phyloP scores from a whole-genome alignment of 306 rosid species.

The Psophocarpus tetragonolobus region DNA sequence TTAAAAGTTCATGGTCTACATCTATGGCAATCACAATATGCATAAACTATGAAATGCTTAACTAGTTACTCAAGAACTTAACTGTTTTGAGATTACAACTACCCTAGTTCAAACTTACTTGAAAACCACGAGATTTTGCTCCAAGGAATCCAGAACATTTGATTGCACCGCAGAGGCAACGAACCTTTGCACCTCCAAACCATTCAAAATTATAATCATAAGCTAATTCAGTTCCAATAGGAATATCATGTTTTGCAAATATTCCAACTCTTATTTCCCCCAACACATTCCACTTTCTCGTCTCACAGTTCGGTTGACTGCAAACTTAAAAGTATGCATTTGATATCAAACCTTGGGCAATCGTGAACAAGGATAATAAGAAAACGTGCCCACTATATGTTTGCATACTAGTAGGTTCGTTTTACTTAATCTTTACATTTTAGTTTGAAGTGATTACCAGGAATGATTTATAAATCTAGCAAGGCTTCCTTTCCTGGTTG shows the following conservation, averaged over 20 bases:
- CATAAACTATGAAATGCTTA: neutral
- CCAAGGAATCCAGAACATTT: constrained; percentile 95
- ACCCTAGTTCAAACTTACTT: constrained; percentile 48
- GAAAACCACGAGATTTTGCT: constrained; percentile 97
- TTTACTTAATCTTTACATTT: constrained; percentile 27
- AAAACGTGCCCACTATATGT: constrained; percentile 26
- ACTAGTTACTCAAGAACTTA: constrained; percentile 12
- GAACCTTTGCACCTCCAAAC: constrained; percentile 97
- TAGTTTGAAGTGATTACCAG: constrained; percentile 60
- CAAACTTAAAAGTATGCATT: constrained; percentile 43
- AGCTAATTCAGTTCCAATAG: constrained; percentile 81
- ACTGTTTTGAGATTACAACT: neutral
- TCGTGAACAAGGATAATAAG: constrained; percentile 27
- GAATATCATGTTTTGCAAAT: constrained; percentile 87
- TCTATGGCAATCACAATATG: constrained; percentile 2
- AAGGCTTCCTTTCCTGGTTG: constrained; percentile 90
- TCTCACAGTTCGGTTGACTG: constrained; percentile 96
- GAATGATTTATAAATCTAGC: constrained; percentile 96
- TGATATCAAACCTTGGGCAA: constrained; percentile 41
- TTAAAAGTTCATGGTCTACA: neutral
- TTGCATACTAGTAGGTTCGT: constrained; percentile 4
- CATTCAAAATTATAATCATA: constrained; percentile 97
- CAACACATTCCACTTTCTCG: constrained; percentile 94
- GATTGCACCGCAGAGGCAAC: constrained; percentile 92
- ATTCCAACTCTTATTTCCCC: constrained; percentile 97